Percentiles rank a stretch among this genome's conserved stretches.
Evolutionary conservation across 805 yeast species (phyloP).

Genomic region (Cyberlindnera maritima): DNA sequence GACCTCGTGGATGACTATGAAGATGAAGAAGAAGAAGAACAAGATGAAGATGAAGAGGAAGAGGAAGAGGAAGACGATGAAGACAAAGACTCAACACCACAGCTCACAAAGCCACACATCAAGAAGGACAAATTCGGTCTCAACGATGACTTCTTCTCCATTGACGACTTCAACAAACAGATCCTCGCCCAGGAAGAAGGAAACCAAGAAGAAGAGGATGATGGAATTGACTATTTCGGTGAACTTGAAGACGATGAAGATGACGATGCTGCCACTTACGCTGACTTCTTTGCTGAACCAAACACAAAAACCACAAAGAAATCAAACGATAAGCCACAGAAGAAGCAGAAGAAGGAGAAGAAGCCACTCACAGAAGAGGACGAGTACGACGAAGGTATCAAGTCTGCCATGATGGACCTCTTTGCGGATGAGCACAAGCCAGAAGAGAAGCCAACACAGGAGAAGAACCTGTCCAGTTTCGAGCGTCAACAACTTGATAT

Average conservation of each 20-base stretch:
- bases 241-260: constrained; percentile 53
- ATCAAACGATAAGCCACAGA: constrained; percentile 29
- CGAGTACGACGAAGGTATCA: constrained; percentile 60
- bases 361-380: constrained; percentile 42
- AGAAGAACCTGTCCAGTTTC: constrained; percentile 61
- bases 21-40: not conserved
- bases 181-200: constrained; percentile 60
- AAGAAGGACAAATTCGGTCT: constrained; percentile 56
- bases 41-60: constrained; percentile 19
- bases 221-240: constrained; percentile 51
- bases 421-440: constrained; percentile 45
- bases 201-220: constrained; percentile 37
- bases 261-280: constrained; percentile 24
- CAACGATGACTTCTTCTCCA: constrained; percentile 80
- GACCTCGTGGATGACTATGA: constrained; percentile 22
- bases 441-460: constrained; percentile 38
- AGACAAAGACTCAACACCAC: not conserved
- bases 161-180: constrained; percentile 79
- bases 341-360: constrained; percentile 10
- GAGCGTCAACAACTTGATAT: constrained; percentile 80
- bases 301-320: constrained; percentile 4
- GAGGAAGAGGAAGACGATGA: constrained; percentile 19
- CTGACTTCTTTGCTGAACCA: constrained; percentile 61
- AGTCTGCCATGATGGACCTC: constrained; percentile 42
- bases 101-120: constrained; percentile 22